Evolutionary conservation across 345 rosid species (phyloP), one percentile per base, ranked within the genome.

Genomic region (Citrus hindsii): DNA sequence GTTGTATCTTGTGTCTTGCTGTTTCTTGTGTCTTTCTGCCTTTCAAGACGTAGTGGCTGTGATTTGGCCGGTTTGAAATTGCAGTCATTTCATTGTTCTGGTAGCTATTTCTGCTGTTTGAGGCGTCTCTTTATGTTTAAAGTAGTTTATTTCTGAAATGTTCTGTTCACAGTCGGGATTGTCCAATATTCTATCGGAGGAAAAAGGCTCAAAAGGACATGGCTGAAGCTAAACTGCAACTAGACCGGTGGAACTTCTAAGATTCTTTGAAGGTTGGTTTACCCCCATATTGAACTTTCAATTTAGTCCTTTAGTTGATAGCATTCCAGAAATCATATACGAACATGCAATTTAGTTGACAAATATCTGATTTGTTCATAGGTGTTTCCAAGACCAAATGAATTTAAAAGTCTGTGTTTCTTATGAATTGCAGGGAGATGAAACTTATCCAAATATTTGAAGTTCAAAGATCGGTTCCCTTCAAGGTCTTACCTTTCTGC

Each of bases 181-280:
- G 99, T 77, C 99, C 99, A 40, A 96, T 96, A 87, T 96, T 96
- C 83, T 96, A 92, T 82, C 89, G 99, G 84, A 89, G 99, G 80
- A 94, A 89, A 87, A 96, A 94, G 85, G 99, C 91, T 73, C 95
- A 96, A 75, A 96, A 94, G 77, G 98, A 96, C 86, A 92, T 96
- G 97, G 92, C 85, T 71, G 95, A 89, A 76, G 98, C 98, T 59
- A 89, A 84, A 84, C 82, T 69, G 76, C 99, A 94, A 75, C 83
- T 96, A 65, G 97, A 92, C 73, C 83, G 98, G 22, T 91, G 98
- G 98, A 88, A 85, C 84, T 94, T 91, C 76, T 94, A 69, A 86
- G 73, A 74, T 30, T 69, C 27, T 68, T 21, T 63, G 22, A 59
- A 77, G 81, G 60, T 74, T 53, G 19, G 69, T 37, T 10, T 21